A percentile compares a stretch with the other conserved stretches of the same genome.
Conservation (phyloP, 1,284 basidiomycete species). For the Porogramme epimiltina region DNA sequence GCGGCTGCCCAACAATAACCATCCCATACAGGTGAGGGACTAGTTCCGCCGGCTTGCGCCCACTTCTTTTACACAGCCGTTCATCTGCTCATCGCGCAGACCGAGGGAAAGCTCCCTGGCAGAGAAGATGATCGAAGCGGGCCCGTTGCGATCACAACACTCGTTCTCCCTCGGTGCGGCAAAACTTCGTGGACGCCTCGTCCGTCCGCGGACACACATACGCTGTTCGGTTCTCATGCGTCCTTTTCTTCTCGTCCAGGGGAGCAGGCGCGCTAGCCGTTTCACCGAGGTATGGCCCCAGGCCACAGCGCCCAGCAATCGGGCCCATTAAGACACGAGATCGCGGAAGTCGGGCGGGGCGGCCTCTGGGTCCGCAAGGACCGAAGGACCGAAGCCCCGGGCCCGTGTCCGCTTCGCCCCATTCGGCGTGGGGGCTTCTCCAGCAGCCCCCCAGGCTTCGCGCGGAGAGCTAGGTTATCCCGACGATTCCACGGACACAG, state of each 20-base stretch:
- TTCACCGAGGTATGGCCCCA: constrained; percentile 17
- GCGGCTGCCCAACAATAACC: background rate
- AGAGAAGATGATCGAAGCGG: constrained; percentile 8
- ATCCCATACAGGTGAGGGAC: background rate
- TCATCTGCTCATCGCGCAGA: constrained; percentile 4
- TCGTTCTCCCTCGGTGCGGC: constrained; percentile 17
- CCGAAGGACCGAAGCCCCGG: constrained; percentile 8
- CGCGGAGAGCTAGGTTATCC: constrained; percentile 18
- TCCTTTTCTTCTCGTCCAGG: constrained; percentile 5
- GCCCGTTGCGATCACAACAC: background rate
- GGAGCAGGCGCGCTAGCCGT: background rate
- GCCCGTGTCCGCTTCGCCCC: constrained; percentile 2
- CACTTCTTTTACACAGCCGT: constrained; percentile 4
- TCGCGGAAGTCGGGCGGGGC: constrained; percentile 8
- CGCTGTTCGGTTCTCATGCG: background rate
- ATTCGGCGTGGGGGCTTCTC: background rate
- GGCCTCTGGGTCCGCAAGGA: constrained; percentile 12
- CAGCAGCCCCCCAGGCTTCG: constrained; percentile 14
- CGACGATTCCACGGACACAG: constrained; percentile 20
- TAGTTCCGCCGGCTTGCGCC: constrained; percentile 1
- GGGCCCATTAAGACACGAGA: background rate
- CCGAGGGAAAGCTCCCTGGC: constrained; percentile 6
- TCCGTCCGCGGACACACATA: background rate
- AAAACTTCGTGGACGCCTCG: constrained; percentile 14
- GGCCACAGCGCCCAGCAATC: background rate